phyloP scores from a whole-genome alignment of 805 yeast genomes.

The Nematodospora valgi region DNA sequence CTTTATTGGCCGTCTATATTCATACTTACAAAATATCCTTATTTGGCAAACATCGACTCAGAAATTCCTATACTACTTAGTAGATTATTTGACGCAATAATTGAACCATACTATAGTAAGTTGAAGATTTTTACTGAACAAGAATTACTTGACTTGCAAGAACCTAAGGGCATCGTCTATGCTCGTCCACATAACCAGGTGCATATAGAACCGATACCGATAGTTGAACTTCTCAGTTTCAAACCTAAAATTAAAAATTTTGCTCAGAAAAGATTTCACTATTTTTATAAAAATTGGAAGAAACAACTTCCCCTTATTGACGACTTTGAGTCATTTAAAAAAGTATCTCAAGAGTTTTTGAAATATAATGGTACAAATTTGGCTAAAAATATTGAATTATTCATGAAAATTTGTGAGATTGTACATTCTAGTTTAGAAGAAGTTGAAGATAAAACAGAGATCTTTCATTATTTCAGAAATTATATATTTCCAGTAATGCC shows the following conservation, averaged over 20 bases:
- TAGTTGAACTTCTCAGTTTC: constrained; percentile 22
- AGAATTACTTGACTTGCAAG: constrained; percentile 20
- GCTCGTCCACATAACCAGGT: constrained; percentile 25
- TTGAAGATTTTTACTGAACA: constrained; percentile 17
- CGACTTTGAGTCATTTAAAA: constrained; percentile 42
- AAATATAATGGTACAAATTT: constrained; percentile 54
- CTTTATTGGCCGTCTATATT: constrained; percentile 58
- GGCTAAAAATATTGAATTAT: constrained; percentile 44
- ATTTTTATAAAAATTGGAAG: constrained; percentile 53
- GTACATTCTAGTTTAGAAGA: constrained; percentile 23
- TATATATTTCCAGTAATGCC: constrained; percentile 63
- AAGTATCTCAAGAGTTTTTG: constrained; percentile 47
- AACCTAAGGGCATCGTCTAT: constrained; percentile 19
- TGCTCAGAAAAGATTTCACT: constrained; percentile 23
- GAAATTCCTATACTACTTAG: constrained; percentile 46
- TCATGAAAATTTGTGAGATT: constrained; percentile 62
- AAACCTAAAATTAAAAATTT: constrained; percentile 25
- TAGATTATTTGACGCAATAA: constrained; percentile 45
- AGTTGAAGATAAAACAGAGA: constrained; percentile 15
- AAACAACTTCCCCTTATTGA: constrained; percentile 34
- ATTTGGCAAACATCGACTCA: constrained; percentile 50
- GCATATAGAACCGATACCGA: constrained; percentile 21
- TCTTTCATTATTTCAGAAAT: constrained; percentile 65
- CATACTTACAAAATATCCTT: constrained; percentile 60
- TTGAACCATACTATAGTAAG: constrained; percentile 45